phyloP scores from a whole-genome alignment of 192 early-diverging fungal genomes.

The Pilobolus umbonatus region DNA sequence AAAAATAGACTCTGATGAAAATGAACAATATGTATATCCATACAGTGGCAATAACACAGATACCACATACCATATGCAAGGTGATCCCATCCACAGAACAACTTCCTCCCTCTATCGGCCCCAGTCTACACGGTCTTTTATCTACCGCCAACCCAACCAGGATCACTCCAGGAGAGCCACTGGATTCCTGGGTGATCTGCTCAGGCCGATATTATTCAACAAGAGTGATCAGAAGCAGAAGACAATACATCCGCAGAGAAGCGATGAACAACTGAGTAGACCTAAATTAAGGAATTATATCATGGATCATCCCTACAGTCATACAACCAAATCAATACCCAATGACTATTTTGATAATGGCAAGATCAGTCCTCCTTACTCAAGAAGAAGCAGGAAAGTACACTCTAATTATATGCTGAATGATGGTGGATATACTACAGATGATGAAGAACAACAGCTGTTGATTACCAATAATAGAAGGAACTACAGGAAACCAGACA shows the following conservation, averaged over 20 bases:
- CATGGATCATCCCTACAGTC: slow-evolving; percentile 17
- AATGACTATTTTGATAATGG: neutral
- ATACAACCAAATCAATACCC: neutral
- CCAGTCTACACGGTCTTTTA: slow-evolving; percentile 12
- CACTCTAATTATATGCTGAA: neutral
- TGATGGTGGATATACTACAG: slow-evolving; percentile 27
- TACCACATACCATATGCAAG: neutral
- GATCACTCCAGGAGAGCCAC: neutral
- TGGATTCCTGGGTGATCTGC: slow-evolving; percentile 11
- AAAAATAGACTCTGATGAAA: slow-evolving; percentile 27
- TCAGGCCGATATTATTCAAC: slow-evolving; percentile 3
- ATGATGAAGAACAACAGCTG: slow-evolving; percentile 23
- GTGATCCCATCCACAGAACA: slow-evolving; percentile 7
- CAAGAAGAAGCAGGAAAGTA: slow-evolving; percentile 5
- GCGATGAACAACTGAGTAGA: slow-evolving; percentile 5
- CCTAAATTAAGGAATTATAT: slow-evolving; percentile 20
- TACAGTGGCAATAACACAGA: slow-evolving; percentile 14
- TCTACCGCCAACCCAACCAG: neutral
- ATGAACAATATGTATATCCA: slow-evolving; percentile 32
- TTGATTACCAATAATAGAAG: slow-evolving; percentile 3
- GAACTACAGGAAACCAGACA: too few relatives aligned
- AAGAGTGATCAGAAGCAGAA: slow-evolving; percentile 4
- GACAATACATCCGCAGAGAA: slow-evolving; percentile 2
- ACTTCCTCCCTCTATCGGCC: slow-evolving; percentile 12
- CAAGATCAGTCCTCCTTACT: neutral